Percentiles rank a stretch among this genome's conserved stretches.
Conservation (phyloP, 2,329 filamentous ascomycete genomes). For the Talaromyces sp. region DNA sequence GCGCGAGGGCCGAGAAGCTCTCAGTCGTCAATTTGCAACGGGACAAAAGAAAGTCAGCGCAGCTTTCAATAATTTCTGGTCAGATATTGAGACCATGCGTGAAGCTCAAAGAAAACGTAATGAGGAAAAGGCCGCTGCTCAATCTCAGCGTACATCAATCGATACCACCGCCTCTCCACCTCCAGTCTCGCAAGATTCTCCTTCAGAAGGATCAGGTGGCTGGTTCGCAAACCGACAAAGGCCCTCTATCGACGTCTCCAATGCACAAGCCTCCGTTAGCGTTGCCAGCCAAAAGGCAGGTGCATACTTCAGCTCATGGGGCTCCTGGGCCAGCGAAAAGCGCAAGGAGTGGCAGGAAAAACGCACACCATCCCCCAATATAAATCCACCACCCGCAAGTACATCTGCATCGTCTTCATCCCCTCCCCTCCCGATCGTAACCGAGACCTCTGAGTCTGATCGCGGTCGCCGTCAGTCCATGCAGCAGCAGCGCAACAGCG, state of each 20-base stretch:
- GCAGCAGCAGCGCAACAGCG: constrained; percentile 27
- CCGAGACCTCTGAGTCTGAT: constrained; percentile 31
- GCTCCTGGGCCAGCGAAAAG: constrained; percentile 59
- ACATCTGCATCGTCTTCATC: constrained; percentile 26
- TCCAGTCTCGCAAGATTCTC: constrained; percentile 23
- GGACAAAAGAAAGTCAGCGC: constrained; percentile 85
- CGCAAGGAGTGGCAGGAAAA: constrained; percentile 51
- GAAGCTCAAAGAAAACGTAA: constrained; percentile 67
- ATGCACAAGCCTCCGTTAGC: constrained; percentile 58
- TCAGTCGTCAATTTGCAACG: constrained; percentile 86
- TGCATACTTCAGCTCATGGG: constrained; percentile 66
- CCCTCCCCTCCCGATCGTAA: constrained; percentile 22
- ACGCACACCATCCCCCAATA: constrained; percentile 28
- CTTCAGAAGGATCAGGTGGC: constrained; percentile 20
- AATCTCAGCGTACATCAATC: constrained; percentile 34
- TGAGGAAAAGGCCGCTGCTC: constrained; percentile 35
- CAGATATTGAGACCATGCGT: constrained; percentile 81
- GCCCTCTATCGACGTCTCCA: constrained; percentile 51
- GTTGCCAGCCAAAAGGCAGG: constrained; percentile 60
- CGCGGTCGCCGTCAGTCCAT: constrained; percentile 34
- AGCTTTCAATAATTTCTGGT: constrained; percentile 85
- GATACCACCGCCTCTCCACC: constrained; percentile 29
- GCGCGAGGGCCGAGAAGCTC: constrained; percentile 76
- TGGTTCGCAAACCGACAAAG: constrained; percentile 37
- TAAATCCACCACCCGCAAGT: not conserved